Evolutionary conservation across 2,329 filamentous ascomycete genomes (phyloP).

Genomic region (Arthrobotrys megalospora): DNA sequence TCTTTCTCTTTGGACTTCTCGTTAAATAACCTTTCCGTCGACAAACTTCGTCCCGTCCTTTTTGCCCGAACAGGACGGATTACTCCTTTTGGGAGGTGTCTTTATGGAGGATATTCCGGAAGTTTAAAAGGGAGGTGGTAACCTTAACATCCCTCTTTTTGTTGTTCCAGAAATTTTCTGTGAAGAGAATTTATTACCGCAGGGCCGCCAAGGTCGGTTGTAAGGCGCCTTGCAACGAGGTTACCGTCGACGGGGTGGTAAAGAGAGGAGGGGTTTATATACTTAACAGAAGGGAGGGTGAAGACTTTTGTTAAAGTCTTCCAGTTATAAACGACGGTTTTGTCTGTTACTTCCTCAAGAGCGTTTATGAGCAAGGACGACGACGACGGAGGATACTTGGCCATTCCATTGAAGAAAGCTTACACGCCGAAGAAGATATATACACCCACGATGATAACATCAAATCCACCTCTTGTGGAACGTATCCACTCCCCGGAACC

Average conservation of each 20-base stretch:
- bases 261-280: not conserved
- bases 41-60: too few relatives aligned
- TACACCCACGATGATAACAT: not conserved
- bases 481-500: not conserved
- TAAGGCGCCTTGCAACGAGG: too few relatives aligned
- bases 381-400: too few relatives aligned
- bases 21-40: too few relatives aligned
- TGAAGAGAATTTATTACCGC: constrained; percentile 6
- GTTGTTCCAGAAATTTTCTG: not conserved
- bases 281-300: not conserved
- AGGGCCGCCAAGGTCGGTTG: not conserved
- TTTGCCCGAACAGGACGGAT: not conserved
- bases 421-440: too few relatives aligned
- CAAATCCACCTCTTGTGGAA: not conserved
- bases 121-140: constrained; percentile 3
- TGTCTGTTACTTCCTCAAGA: too few relatives aligned
- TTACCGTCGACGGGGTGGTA: not conserved
- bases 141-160: not conserved
- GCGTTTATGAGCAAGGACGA: too few relatives aligned
- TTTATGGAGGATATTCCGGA: not conserved
- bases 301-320: not conserved
- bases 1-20: not conserved
- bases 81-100: not conserved
- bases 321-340: too few relatives aligned
- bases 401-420: too few relatives aligned